A percentile compares a stretch with the other conserved stretches of the same genome.
Evolutionary conservation across 257 asterid species (phyloP).

Genomic region (Orobanche coerulescens): DNA sequence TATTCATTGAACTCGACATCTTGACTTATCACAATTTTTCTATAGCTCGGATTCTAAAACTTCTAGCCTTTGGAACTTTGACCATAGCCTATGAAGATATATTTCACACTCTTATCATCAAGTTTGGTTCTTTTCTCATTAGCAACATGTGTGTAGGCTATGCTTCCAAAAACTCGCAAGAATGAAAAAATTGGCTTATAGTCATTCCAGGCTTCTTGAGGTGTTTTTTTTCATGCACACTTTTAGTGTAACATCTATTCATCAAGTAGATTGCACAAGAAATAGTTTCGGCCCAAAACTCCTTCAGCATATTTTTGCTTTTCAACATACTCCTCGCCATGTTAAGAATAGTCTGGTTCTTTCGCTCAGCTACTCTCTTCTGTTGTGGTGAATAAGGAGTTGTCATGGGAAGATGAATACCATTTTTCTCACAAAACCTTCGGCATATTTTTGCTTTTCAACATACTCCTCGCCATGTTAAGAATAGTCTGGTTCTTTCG

Average conservation of each 20-base stretch:
- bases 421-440: background rate
- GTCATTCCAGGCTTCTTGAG: background rate
- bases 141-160: background rate
- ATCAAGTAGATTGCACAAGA: background rate
- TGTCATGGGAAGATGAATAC: background rate
- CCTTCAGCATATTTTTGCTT: background rate
- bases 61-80: background rate
- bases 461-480: background rate
- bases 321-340: background rate
- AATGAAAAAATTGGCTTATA: background rate
- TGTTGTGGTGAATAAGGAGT: background rate
- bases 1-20: background rate
- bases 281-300: background rate
- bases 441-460: background rate
- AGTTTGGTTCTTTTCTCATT: background rate
- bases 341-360: background rate
- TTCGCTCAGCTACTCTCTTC: background rate
- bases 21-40: background rate
- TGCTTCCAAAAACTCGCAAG: background rate
- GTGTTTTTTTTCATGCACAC: background rate
- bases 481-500: background rate
- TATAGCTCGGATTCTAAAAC: background rate
- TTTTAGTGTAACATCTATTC: background rate
- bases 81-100: too few species aligned
- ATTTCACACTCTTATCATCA: background rate